phyloP scores from a whole-genome alignment of 495 filamentous ascomycete genomes.

The Polyplosphaeria fusca region DNA sequence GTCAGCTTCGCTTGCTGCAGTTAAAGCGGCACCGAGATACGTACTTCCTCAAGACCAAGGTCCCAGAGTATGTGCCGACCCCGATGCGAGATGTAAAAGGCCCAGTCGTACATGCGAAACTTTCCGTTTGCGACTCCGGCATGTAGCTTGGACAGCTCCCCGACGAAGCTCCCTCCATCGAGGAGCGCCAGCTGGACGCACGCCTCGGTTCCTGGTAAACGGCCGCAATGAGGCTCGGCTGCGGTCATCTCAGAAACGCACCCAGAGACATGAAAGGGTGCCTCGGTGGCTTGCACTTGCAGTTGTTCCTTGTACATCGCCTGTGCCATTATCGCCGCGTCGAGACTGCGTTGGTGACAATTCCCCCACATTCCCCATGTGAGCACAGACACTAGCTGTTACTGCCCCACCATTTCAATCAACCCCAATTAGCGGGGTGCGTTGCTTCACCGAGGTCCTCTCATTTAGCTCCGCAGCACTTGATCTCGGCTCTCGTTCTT shows the following conservation, averaged over 20 bases:
- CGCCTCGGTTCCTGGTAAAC: slow-evolving; percentile 23
- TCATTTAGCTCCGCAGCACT: slow-evolving; percentile 6
- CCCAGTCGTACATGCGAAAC: slow-evolving; percentile 33
- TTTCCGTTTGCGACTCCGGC: slow-evolving; percentile 12
- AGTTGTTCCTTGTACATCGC: slow-evolving; percentile 3
- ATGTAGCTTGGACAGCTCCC: slow-evolving; percentile 19
- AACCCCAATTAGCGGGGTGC: slow-evolving; percentile 25
- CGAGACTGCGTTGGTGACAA: background rate
- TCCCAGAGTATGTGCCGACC: slow-evolving; percentile 31
- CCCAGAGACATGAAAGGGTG: background rate
- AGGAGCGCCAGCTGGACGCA: slow-evolving; percentile 22
- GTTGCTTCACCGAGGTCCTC: slow-evolving; percentile 9
- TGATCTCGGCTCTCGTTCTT: background rate
- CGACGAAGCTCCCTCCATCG: slow-evolving; percentile 30
- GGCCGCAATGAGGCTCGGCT: slow-evolving; percentile 5
- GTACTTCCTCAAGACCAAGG: slow-evolving; percentile 24
- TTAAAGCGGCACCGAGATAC: slow-evolving; percentile 1
- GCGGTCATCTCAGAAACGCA: slow-evolving; percentile 15
- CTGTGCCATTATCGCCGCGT: background rate
- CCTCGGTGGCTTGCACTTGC: slow-evolving; percentile 8
- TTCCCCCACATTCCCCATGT: slow-evolving; percentile 22
- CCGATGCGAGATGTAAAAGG: slow-evolving; percentile 26
- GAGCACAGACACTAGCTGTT: slow-evolving; percentile 13
- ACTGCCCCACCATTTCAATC: slow-evolving; percentile 24
- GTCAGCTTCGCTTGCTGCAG: background rate